Evolutionary conservation across 225 moss, liverwort and hornwort species (phyloP), one percentile per base, ranked within the genome.

Genomic region (Pleurozium schreberi): DNA sequence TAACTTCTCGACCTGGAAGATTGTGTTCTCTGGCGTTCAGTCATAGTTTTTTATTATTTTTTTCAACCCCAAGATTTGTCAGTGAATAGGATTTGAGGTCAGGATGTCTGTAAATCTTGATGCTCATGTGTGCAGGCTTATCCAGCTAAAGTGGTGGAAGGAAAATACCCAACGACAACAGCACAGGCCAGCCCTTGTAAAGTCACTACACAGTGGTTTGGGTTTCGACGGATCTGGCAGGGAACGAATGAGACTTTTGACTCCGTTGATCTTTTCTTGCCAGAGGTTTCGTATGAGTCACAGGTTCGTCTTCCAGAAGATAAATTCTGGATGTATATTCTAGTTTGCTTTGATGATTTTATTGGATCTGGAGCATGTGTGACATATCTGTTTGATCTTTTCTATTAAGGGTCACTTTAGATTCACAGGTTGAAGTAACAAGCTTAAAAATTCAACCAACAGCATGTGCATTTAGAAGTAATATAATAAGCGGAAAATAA

Each of bases 161-260:
- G 90, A 60, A 96, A 88, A 60, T 97, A 96, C 66, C 94, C 89
- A 62, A 89, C 96, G 63, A 98, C 96, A 90, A 98, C 98, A 64
- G 96, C 98, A 12, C 90, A 93, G 81, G 98, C 98, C 66, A 98
- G 95, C 91, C 92, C 90, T 66, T 98, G 98, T 91, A 93, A 93
- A 89, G 95, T 98, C 81, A 97, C 98, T 26, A 96, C 98, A 53
- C 91, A 78, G 40, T 98, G 96, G 96, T 85, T 98, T 91, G 98
- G 98, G 36, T 98, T 92, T 83, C 92, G 96, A 30, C 92, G 98
- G 22, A 96, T 98, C 64, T 98, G 98, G 98, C 95, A 95, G 76
- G 95, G 95, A 82, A 93, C 92, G 18, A 94, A 95, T 80, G 92
- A 92, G 87, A 92, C 92, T 57, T 98, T 98, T 81, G 98, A 98